These are phyloP conservation scores for Colletotrichum aenigma DNA, from an alignment of 2,329 filamentous ascomycete genomes.

Conservation along the genomic window DNA sequence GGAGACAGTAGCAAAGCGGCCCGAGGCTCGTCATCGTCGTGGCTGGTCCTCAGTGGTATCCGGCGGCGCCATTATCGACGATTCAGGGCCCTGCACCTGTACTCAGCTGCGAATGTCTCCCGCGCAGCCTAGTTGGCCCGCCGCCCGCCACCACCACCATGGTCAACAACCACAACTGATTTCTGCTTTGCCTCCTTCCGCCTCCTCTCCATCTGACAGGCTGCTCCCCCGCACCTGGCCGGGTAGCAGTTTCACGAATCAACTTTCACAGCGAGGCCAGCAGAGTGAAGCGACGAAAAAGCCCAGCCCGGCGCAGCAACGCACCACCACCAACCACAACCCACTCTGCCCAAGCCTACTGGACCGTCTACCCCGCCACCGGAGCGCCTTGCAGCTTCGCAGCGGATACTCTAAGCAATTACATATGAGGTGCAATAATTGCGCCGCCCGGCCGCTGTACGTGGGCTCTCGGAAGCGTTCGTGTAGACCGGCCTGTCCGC, in stretches of 20 bases:
- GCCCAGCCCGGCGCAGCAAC: conserved; percentile 9
- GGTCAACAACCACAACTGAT: background rate
- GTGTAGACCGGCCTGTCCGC: background rate
- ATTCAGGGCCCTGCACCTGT: background rate
- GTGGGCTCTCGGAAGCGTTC: background rate
- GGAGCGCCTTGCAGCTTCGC: conserved; percentile 2
- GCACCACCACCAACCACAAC: conserved; percentile 2
- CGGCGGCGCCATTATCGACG: background rate
- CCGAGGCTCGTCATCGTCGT: conserved; percentile 5
- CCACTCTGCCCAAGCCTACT: background rate
- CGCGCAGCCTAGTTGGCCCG: background rate
- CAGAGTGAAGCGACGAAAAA: background rate
- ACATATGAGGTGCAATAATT: background rate
- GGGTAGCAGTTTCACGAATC: conserved; percentile 7
- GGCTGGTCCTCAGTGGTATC: background rate
- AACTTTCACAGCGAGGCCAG: background rate
- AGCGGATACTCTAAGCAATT: background rate
- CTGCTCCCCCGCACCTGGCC: conserved; percentile 7
- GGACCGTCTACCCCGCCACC: conserved; percentile 10
- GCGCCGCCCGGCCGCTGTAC: background rate
- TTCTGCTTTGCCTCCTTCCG: background rate
- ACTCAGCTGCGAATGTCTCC: background rate
- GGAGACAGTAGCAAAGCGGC: background rate
- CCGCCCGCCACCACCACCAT: background rate
- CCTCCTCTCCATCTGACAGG: background rate